Evolutionary conservation across 2,329 filamentous ascomycete genomes (phyloP).

Genomic region (Berkeleyomyces rouxiae): DNA sequence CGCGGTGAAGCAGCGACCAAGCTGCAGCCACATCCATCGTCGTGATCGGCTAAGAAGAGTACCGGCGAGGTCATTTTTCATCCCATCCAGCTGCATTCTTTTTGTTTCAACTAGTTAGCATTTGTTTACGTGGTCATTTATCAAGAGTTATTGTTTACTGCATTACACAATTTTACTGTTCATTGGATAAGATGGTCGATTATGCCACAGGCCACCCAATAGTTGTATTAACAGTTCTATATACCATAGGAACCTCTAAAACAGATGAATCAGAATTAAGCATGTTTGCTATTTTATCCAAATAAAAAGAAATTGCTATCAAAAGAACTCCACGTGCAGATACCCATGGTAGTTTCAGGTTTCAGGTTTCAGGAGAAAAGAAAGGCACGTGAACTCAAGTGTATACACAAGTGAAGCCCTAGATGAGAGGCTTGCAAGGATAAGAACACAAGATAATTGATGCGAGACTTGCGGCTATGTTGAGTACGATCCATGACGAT

Average conservation of each 20-base stretch:
- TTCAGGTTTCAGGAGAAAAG: too few relatives aligned
- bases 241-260: background rate
- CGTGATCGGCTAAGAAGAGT: background rate
- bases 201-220: background rate
- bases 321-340: too few relatives aligned
- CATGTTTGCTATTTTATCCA: background rate
- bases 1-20: slow-evolving; percentile 6
- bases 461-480: too few relatives aligned
- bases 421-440: too few relatives aligned
- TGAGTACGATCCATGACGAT: too few relatives aligned
- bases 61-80: background rate
- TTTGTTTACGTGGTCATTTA: background rate
- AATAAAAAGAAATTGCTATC: background rate
- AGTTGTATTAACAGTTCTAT: background rate
- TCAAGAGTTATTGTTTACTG: background rate
- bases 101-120: background rate
- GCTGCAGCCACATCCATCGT: background rate
- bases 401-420: too few relatives aligned
- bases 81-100: background rate
- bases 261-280: background rate
- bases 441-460: too few relatives aligned
- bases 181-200: background rate
- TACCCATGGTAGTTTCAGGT: too few relatives aligned
- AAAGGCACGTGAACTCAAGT: too few relatives aligned
- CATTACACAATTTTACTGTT: background rate